A percentile compares a stretch with the other conserved stretches of the same genome.
Evolutionary conservation across 441 rosid species (phyloP).

Genomic region (Eutrema salsugineum): DNA sequence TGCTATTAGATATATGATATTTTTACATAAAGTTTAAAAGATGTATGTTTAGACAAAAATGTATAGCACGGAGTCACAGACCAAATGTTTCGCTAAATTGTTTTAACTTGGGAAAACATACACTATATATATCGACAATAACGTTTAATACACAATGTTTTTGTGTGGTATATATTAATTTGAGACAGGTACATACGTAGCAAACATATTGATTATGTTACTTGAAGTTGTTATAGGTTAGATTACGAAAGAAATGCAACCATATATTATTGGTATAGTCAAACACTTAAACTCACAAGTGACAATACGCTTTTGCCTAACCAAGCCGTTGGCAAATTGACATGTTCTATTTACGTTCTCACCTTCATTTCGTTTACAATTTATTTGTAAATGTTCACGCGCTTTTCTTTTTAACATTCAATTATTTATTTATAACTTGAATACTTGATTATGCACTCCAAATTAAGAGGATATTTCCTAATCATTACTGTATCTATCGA

Average conservation of each 20-base stretch:
- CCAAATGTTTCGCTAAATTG: too few relatives aligned
- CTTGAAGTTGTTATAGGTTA: background rate
- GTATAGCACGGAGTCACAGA: too few relatives aligned
- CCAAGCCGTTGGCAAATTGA: constrained; percentile 22
- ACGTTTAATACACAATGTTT: too few relatives aligned
- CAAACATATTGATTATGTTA: background rate
- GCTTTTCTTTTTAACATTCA: background rate
- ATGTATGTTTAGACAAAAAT: too few relatives aligned
- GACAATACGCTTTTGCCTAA: constrained; percentile 22
- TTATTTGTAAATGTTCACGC: constrained; percentile 5
- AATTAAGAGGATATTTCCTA: background rate
- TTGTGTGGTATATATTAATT: background rate
- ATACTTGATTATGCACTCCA: background rate
- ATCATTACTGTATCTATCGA: background rate
- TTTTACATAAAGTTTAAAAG: too few relatives aligned
- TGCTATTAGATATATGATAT: background rate
- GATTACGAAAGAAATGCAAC: constrained; percentile 9
- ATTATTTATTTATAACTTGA: background rate
- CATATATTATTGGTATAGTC: constrained; percentile 13
- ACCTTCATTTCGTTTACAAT: background rate
- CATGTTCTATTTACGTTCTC: constrained; percentile 1
- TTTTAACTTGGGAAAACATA: too few relatives aligned
- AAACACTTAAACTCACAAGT: background rate
- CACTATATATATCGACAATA: background rate
- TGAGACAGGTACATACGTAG: background rate